These are phyloP conservation scores for Exophiala xenobiotica DNA, from an alignment of 2,329 filamentous ascomycete genomes.

Conservation along the genomic window DNA sequence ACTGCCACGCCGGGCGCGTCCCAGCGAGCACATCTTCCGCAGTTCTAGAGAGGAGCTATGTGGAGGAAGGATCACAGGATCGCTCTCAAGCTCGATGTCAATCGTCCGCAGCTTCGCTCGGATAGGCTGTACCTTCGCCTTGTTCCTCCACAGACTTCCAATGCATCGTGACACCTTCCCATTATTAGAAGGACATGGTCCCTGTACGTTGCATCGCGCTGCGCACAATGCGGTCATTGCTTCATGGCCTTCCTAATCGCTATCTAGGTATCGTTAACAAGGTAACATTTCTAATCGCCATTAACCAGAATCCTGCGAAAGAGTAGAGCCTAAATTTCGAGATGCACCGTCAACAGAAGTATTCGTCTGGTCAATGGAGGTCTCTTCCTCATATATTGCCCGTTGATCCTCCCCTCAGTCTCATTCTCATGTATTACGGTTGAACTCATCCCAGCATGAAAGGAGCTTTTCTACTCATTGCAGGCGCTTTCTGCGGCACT, in stretches of 20 bases:
- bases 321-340: too few species aligned
- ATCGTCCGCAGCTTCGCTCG: not conserved
- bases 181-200: conserved; percentile 3
- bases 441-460: conserved; percentile 21
- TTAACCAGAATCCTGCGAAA: not conserved
- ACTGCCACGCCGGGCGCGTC: too few species aligned
- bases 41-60: too few species aligned
- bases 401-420: not conserved
- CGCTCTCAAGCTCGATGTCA: too few species aligned
- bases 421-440: too few species aligned
- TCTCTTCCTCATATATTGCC: not conserved
- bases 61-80: too few species aligned
- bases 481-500: conserved; percentile 8
- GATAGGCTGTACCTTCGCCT: not conserved
- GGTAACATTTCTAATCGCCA: not conserved
- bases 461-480: conserved; percentile 6
- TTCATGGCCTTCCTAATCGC: not conserved
- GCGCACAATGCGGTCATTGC: conserved; percentile 1
- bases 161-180: conserved; percentile 18
- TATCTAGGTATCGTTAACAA: not conserved
- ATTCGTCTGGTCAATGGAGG: too few species aligned
- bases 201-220: conserved; percentile 3
- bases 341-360: too few species aligned
- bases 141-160: not conserved
- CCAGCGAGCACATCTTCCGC: too few species aligned